Conservation (phyloP, 2,329 filamentous ascomycete species). For the Fusarium cicatricum region DNA sequence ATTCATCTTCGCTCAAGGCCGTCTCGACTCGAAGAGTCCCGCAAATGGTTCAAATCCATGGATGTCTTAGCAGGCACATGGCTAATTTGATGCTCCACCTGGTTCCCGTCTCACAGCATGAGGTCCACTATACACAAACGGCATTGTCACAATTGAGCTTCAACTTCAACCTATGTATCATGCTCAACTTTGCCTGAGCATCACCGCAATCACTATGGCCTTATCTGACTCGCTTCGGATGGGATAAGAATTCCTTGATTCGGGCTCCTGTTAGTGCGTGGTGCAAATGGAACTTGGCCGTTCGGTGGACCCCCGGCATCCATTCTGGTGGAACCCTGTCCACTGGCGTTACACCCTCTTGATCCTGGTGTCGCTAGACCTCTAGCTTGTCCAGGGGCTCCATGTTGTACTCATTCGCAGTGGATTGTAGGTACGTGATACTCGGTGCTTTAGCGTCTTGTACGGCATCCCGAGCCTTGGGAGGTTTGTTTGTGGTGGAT, state of each 20-base stretch:
- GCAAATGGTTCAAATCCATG: constrained; percentile 12
- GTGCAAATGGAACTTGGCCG: constrained; percentile 31
- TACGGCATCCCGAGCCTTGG: constrained; percentile 32
- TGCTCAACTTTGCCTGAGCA: too few relatives aligned
- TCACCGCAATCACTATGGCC: too few relatives aligned
- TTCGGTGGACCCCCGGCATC: constrained; percentile 31
- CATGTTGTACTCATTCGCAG: constrained; percentile 25
- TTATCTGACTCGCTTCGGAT: too few relatives aligned
- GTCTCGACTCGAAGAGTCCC: constrained; percentile 9
- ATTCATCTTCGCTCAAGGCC: constrained; percentile 14
- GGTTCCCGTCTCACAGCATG: constrained; percentile 8
- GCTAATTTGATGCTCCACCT: constrained; percentile 36
- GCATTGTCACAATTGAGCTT: not conserved
- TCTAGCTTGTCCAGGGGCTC: constrained; percentile 31
- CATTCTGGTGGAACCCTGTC: constrained; percentile 34
- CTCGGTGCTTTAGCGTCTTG: constrained; percentile 36
- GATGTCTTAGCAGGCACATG: constrained; percentile 25
- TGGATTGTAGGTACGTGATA: constrained; percentile 33
- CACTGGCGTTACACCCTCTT: constrained; percentile 42
- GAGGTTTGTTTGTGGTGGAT: constrained; percentile 22
- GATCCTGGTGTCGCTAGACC: constrained; percentile 33
- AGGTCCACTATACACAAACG: not conserved
- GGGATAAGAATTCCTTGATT: constrained; percentile 36
- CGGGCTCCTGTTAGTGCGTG: constrained; percentile 26
- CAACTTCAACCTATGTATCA: too few relatives aligned